phyloP scores from a whole-genome alignment of 164 flowering plant species.

The Annona squamosa region DNA sequence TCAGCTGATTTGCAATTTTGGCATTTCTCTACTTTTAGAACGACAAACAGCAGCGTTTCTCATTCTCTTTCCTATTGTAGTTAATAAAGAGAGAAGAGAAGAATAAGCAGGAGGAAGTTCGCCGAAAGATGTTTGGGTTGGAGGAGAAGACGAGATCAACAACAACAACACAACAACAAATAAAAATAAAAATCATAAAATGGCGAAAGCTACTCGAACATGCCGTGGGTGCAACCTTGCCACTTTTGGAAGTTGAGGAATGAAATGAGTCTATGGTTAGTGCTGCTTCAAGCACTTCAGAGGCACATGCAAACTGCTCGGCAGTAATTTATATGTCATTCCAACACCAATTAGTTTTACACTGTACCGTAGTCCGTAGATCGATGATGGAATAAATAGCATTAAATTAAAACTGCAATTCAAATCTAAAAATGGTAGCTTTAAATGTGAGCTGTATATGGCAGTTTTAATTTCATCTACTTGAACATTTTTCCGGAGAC shows the following conservation, averaged over 20 bases:
- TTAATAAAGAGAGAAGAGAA: background rate
- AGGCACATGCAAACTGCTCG: too few relatives aligned
- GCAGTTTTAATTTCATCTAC: too few relatives aligned
- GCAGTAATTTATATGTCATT: too few relatives aligned
- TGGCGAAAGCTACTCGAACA: background rate
- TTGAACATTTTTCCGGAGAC: too few relatives aligned
- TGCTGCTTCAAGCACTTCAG: too few relatives aligned
- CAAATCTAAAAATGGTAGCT: too few relatives aligned
- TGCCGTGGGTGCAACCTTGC: background rate
- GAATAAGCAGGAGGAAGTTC: background rate
- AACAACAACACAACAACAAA: too few relatives aligned
- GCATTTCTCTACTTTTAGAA: background rate
- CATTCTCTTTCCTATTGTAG: background rate
- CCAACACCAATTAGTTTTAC: too few relatives aligned
- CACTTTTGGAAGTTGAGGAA: background rate
- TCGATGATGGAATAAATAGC: too few relatives aligned
- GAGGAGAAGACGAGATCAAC: background rate
- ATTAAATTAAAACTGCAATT: too few relatives aligned
- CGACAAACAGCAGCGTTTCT: background rate
- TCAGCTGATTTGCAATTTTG: background rate
- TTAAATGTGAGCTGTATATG: too few relatives aligned
- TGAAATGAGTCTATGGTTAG: background rate
- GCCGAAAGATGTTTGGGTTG: background rate
- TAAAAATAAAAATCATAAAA: background rate
- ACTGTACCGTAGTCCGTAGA: too few relatives aligned